Conservation (phyloP, 495 filamentous ascomycete genomes). For the Halenospora varia region DNA sequence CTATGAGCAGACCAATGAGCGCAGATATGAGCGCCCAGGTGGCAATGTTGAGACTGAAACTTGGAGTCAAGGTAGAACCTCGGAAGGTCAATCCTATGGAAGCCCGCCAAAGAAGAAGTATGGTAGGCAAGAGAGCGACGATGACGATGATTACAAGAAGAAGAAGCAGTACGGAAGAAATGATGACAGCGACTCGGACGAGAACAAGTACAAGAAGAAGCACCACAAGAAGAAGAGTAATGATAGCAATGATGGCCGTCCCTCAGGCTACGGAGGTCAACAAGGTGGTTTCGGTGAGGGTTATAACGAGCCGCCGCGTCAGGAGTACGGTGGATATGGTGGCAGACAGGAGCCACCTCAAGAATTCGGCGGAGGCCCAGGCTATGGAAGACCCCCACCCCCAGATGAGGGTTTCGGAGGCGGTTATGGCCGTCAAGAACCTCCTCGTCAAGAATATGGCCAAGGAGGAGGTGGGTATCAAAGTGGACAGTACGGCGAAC, state of each 20-base stretch:
- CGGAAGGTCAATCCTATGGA: slow-evolving; percentile 15
- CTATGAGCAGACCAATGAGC: slow-evolving; percentile 22
- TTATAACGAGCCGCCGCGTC: background rate
- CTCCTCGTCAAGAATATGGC: background rate
- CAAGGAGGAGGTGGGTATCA: slow-evolving; percentile 1
- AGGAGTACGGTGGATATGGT: background rate
- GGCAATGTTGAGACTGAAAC: slow-evolving; percentile 15
- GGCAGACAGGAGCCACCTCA: no score
- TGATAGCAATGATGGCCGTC: background rate
- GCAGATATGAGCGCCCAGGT: slow-evolving; percentile 11
- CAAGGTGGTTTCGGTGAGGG: slow-evolving; percentile 5
- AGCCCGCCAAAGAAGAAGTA: background rate
- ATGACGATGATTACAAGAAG: background rate
- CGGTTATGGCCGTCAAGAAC: no score
- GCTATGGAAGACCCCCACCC: no score
- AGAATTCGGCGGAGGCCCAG: no score
- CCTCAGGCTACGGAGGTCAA: background rate
- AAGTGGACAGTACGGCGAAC: slow-evolving; percentile 1
- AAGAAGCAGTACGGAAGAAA: slow-evolving; percentile 19
- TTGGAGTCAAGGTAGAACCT: slow-evolving; percentile 15
- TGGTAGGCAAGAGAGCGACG: background rate
- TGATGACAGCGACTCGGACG: slow-evolving; percentile 4
- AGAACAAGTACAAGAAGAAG: slow-evolving; percentile 10
- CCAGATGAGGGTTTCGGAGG: no score
- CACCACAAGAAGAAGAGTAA: slow-evolving; percentile 16